Evolutionary conservation across 2,329 filamentous ascomycete genomes (phyloP), one percentile per base, ranked within the genome.

Genomic region (Escovopsis weberi): DNA sequence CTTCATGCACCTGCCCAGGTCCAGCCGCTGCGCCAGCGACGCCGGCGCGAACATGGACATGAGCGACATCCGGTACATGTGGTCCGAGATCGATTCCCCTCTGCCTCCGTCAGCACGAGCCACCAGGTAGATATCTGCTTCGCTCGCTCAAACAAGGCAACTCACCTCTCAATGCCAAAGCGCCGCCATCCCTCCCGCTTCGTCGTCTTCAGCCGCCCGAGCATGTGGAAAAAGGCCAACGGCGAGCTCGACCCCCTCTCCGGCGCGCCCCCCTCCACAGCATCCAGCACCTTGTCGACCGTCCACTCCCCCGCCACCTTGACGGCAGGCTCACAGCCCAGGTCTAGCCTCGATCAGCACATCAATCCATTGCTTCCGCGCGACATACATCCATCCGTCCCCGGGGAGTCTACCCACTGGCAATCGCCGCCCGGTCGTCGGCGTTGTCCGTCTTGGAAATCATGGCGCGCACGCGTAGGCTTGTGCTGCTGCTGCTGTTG

Each of bases 31-130:
- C 2, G 78, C 71, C 10, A 95, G 75, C 1, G 81, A 65, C 0
- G 84, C 72, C 2, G 91, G 89, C 2, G 86, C 87, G 50, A 95
- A 76, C 80, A 98, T 85, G 49, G 85, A 87, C 61, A 98, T 86
- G 52, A 98, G 75, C 40, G 88, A 86, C 91, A 98, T 98, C 65
- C 91, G 87, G 66, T 96, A 98, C 91, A 98, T 98, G 72, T 98
- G 91, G 66, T 98, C 91, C 42, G 85, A 75, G 57, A 98, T 95
- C 2, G 86, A 94, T 63, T 98, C 91, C 59, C 85, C 83, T 45
- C 73, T 79, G 48, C 6, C 26, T 2, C 12, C 26, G 15, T 26
- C 33, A 4, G 2, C 26, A 9, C n/a, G n/a, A n/a, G n/a, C n/a
- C n/a, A n/a, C n/a, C n/a, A n/a, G n/a, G n/a, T 23, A 9, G 6